Conservation (phyloP, 2,329 filamentous ascomycete species). For the Pestalotiopsis sp. region DNA sequence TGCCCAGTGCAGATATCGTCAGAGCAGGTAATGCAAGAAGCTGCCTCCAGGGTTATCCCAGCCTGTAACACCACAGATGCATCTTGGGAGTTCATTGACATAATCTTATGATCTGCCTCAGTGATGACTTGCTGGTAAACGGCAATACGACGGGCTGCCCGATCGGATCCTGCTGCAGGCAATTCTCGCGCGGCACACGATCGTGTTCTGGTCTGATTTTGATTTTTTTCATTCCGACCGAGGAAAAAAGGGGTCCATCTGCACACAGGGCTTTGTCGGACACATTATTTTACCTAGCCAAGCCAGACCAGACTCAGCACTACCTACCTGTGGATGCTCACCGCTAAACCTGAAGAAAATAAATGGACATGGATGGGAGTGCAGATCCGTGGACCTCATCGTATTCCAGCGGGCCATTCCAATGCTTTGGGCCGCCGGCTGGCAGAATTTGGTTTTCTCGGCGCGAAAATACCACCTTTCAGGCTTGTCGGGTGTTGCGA, state of each 20-base stretch:
- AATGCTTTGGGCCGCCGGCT: not conserved
- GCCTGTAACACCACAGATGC: not conserved
- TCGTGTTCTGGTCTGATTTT: not conserved
- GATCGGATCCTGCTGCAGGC: not conserved
- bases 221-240: not conserved
- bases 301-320: not conserved
- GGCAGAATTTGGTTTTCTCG: not conserved
- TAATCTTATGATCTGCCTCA: not conserved
- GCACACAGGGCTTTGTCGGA: not conserved
- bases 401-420: not conserved
- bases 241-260: constrained; percentile 7
- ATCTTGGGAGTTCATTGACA: not conserved
- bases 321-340: not conserved
- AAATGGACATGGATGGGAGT: not conserved
- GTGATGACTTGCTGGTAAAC: not conserved
- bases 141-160: not conserved
- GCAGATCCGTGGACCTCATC: constrained; percentile 10
- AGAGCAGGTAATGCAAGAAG: not conserved
- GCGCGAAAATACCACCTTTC: not conserved
- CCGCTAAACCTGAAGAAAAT: constrained; percentile 8
- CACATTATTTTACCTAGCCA: not conserved
- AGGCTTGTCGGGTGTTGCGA: not conserved
- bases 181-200: not conserved
- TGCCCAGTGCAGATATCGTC: not conserved
- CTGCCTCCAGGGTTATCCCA: not conserved